Base-by-base conservation (phyloP, 495 filamentous ascomycete genomes). In the Penicillium coffeae region DNA sequence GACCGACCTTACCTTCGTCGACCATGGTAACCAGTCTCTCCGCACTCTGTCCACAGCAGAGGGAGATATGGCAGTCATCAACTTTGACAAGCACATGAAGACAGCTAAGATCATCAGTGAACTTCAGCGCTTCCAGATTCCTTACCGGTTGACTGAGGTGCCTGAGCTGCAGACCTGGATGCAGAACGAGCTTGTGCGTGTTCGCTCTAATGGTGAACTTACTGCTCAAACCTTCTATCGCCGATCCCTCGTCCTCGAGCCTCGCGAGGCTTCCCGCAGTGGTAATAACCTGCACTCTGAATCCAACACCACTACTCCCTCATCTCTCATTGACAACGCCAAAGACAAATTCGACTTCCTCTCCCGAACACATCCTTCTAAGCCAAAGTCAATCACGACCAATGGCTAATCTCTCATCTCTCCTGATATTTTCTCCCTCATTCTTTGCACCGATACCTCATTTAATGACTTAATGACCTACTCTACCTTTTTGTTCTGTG, bases 61-160 rank as follows among this genome's bases (percentile, higher is more conserved):
- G n/a, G 75, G 78, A 5, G 79, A 84, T 25, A 76, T 86, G 64
- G 77, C 80, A 0, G 88, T 96, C 14, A 91, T 99, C 77, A 99
- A 99, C 69, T 99, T 96, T 52, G 93, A 97, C 76, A 99, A 97
- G 70, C 88, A 97, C 62, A 86, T 85, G 62, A 89, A 89, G 62
- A 96, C 91, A 2, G 92, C 94, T 7, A 88, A 87, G 59, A 91
- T 96, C 63, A 95, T 99, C 61, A 89, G 89, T 47, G 91, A 97
- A 55, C 78, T 97, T 9, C 93, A 97, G 65, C 84, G 93, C 20
- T 99, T 99, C 77, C 94, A 99, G 63, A 88, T 96, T 38, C 93
- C 94, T 1, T 96, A 99, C 59, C 83, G 85, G 14, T 77, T 99
- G 13, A 75, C 78, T 3, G 88, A 95, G 57, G 73, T 97, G 12